A percentile compares a stretch with the other conserved stretches of the same genome.
Conservation (phyloP, 2,329 filamentous ascomycete species). For the Dothideomycetes sp. region DNA sequence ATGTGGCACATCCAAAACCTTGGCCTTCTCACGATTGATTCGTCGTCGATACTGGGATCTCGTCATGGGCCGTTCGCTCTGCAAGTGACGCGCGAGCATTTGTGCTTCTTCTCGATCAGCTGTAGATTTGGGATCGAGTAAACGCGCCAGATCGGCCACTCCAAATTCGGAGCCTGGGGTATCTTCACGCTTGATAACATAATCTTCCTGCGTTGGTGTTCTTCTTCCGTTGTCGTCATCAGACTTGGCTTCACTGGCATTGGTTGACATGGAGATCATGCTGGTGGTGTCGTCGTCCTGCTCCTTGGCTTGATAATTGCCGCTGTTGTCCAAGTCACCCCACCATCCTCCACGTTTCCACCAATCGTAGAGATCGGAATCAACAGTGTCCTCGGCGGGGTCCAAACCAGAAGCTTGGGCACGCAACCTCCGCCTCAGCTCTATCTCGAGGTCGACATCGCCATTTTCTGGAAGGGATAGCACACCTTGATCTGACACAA, state of each 20-base stretch:
- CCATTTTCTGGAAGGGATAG: constrained; percentile 50
- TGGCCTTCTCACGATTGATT: constrained; percentile 59
- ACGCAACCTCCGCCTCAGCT: constrained; percentile 57
- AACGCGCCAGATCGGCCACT: constrained; percentile 60
- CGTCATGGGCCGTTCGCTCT: constrained; percentile 64
- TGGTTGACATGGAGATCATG: constrained; percentile 57
- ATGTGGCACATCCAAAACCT: constrained; percentile 45
- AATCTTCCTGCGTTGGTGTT: constrained; percentile 64
- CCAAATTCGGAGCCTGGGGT: constrained; percentile 58
- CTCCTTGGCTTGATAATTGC: constrained; percentile 57
- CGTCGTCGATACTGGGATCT: constrained; percentile 65
- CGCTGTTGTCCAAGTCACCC: constrained; percentile 72
- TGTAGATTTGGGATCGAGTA: constrained; percentile 69
- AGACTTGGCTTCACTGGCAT: constrained; percentile 33
- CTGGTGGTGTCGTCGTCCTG: constrained; percentile 64
- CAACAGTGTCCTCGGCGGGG: constrained; percentile 57
- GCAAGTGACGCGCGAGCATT: constrained; percentile 70
- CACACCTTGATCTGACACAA: constrained; percentile 42
- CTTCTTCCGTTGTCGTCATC: constrained; percentile 45
- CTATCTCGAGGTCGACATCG: constrained; percentile 69
- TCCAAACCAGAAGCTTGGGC: constrained; percentile 20
- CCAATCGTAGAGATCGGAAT: constrained; percentile 69
- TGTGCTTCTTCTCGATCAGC: constrained; percentile 75
- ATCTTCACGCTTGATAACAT: constrained; percentile 39
- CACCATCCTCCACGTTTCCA: constrained; percentile 79